phyloP scores from a whole-genome alignment of 441 rosid genomes.

The Eruca vesicaria region DNA sequence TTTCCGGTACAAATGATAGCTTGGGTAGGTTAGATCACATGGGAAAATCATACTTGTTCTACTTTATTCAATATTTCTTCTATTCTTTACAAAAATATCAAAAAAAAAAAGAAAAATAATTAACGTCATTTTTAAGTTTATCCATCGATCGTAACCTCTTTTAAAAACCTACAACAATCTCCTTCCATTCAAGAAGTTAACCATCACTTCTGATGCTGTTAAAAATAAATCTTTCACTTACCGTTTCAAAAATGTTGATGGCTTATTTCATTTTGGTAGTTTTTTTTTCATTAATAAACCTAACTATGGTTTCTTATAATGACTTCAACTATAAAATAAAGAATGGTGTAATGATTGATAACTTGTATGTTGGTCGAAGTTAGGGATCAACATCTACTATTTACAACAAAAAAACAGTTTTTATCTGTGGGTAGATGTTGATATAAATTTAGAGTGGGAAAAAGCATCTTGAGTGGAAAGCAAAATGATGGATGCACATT shows the following conservation, averaged over 20 bases:
- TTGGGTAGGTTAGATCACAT: conserved; percentile 31
- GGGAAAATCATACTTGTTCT: not conserved
- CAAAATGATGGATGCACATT: conserved; percentile 13
- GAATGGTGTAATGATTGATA: no score
- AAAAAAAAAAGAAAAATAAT: not conserved
- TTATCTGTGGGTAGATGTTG: no score
- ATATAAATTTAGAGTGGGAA: not conserved
- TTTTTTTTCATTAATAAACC: no score
- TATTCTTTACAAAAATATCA: not conserved
- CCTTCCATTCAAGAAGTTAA: not conserved
- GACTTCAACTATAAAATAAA: no score
- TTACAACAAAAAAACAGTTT: no score
- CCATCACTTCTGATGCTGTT: not conserved
- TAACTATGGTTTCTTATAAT: no score
- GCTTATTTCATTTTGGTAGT: no score
- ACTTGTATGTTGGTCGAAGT: no score
- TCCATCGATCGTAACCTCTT: not conserved
- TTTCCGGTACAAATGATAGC: conserved; percentile 16
- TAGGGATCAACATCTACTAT: no score
- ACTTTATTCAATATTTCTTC: not conserved
- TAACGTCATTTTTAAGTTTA: not conserved
- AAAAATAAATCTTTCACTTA: no score
- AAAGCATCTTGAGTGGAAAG: conserved; percentile 10
- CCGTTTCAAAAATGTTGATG: no score
- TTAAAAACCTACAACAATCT: not conserved